Evolutionary conservation across 2,329 filamentous ascomycete genomes (phyloP).

Genomic region (Apiospora arundinis): DNA sequence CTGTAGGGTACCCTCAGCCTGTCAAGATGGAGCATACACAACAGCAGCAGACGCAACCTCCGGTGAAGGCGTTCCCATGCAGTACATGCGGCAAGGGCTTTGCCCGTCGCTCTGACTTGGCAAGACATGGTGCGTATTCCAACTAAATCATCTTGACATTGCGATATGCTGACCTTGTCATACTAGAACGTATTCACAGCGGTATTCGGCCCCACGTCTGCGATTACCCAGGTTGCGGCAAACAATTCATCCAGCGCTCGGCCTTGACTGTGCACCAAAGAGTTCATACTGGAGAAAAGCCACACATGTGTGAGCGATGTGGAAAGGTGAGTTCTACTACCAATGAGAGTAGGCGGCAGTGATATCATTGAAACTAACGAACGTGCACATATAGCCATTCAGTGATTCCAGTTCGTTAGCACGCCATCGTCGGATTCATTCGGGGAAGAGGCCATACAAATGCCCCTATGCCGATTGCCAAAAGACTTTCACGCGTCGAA

Average conservation of each 20-base stretch:
- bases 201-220: slow-evolving; percentile 91
- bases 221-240: slow-evolving; percentile 86
- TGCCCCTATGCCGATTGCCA: slow-evolving; percentile 97
- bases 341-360: background rate
- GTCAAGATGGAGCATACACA: slow-evolving; percentile 45
- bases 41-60: slow-evolving; percentile 33
- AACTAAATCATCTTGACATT: too few relatives aligned
- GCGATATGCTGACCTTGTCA: background rate
- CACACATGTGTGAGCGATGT: slow-evolving; percentile 95
- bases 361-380: slow-evolving; percentile 24
- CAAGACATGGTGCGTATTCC: slow-evolving; percentile 81
- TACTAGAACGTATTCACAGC: slow-evolving; percentile 89
- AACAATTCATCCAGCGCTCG: slow-evolving; percentile 96
- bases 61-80: slow-evolving; percentile 81
- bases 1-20: slow-evolving; percentile 47
- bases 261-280: slow-evolving; percentile 94
- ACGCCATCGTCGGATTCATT: slow-evolving; percentile 92
- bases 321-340: slow-evolving; percentile 75
- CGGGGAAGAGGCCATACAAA: slow-evolving; percentile 94
- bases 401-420: slow-evolving; percentile 95
- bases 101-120: slow-evolving; percentile 90
- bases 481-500: slow-evolving; percentile 96
- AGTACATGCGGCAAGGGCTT: slow-evolving; percentile 91
- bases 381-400: slow-evolving; percentile 72
- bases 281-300: slow-evolving; percentile 97